Evolutionary conservation across 805 yeast genomes (phyloP).

Genomic region (Candida lessepsii): DNA sequence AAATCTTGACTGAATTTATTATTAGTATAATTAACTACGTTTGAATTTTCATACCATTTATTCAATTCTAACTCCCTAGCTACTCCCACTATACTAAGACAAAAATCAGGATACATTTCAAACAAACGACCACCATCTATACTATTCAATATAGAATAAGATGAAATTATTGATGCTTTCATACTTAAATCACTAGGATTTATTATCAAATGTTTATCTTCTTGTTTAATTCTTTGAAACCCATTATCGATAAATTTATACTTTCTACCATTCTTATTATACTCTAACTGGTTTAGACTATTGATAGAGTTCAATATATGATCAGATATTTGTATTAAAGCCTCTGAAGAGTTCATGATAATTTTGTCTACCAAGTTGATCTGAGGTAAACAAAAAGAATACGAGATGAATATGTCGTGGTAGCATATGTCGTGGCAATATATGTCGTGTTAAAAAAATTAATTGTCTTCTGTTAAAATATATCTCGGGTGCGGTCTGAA

Average conservation of each 20-base stretch:
- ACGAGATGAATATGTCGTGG: slow-evolving; percentile 4
- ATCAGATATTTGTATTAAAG: slow-evolving; percentile 36
- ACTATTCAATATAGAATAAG: slow-evolving; percentile 41
- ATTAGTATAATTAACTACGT: slow-evolving; percentile 36
- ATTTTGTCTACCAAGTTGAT: no score
- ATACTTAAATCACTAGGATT: slow-evolving; percentile 27
- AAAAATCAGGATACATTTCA: slow-evolving; percentile 37
- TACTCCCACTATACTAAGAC: slow-evolving; percentile 48
- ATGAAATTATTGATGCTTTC: slow-evolving; percentile 39
- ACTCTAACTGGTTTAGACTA: slow-evolving; percentile 33
- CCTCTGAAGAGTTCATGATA: slow-evolving; percentile 22
- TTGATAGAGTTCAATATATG: slow-evolving; percentile 34
- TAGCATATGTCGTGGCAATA: no score
- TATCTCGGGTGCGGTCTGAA: no score
- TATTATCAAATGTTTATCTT: slow-evolving; percentile 48
- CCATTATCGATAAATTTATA: slow-evolving; percentile 48
- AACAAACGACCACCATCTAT: slow-evolving; percentile 39
- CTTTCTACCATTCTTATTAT: slow-evolving; percentile 45
- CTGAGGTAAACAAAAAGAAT: slow-evolving; percentile 6
- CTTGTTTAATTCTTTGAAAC: slow-evolving; percentile 49
- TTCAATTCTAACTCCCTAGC: slow-evolving; percentile 49
- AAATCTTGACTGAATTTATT: slow-evolving; percentile 28
- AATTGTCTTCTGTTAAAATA: no score
- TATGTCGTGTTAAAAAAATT: no score
- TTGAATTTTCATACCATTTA: slow-evolving; percentile 47